Percentiles rank a stretch among this genome's conserved stretches.
These are phyloP conservation scores for Saccharomycopsis guyanensis DNA, from an alignment of 805 yeast species.

Conservation along the genomic window DNA sequence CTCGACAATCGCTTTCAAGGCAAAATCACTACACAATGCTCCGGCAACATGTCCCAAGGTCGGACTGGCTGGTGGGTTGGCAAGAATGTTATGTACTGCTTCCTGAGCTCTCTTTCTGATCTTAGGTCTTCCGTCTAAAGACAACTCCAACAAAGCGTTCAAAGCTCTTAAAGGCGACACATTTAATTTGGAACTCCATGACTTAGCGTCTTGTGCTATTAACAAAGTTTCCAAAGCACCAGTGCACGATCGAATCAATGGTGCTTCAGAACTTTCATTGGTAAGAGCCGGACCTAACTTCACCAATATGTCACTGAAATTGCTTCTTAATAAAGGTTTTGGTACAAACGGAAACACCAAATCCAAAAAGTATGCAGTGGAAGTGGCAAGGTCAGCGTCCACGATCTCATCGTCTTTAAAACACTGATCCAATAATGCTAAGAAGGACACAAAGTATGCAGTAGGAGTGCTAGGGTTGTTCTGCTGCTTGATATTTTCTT, in stretches of 20 bases:
- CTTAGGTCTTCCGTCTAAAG: conserved; percentile 87
- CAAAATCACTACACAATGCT: conserved; percentile 57
- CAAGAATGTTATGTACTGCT: conserved; percentile 59
- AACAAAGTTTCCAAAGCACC: conserved; percentile 80
- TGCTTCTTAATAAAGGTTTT: conserved; percentile 56
- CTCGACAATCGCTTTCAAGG: conserved; percentile 46
- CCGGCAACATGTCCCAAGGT: conserved; percentile 73
- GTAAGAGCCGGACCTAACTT: conserved; percentile 78
- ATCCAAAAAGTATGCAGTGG: conserved; percentile 77
- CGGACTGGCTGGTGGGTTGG: conserved; percentile 66
- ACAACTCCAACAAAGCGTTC: conserved; percentile 66
- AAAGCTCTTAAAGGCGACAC: conserved; percentile 73
- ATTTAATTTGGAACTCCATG: conserved; percentile 58
- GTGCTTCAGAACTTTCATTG: conserved; percentile 62
- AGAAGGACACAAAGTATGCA: conserved; percentile 77
- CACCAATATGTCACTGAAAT: conserved; percentile 69
- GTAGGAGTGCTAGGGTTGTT: conserved; percentile 56
- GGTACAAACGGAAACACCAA: conserved; percentile 70
- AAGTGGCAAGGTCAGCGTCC: conserved; percentile 60
- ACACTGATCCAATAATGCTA: conserved; percentile 75
- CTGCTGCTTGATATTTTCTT: conserved; percentile 72
- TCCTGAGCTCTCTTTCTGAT: conserved; percentile 94
- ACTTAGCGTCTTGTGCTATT: conserved; percentile 67
- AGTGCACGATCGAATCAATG: conserved; percentile 71
- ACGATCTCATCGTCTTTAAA: conserved; percentile 41